Evolutionary conservation across 2,329 filamentous ascomycete genomes (phyloP).

Genomic region (Calonectria montana): DNA sequence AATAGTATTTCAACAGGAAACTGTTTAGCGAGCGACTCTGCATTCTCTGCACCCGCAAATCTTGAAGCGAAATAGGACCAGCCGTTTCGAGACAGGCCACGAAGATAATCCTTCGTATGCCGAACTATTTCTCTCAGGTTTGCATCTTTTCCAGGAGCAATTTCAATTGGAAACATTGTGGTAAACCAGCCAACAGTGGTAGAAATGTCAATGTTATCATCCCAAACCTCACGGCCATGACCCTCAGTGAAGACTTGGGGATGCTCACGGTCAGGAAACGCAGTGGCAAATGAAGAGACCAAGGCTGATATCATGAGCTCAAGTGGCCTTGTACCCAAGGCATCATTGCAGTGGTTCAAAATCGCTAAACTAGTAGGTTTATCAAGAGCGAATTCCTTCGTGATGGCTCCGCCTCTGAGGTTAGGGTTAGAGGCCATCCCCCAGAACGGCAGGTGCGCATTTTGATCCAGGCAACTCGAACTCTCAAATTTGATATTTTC

Average conservation of each 20-base stretch:
- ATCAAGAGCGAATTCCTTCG: not conserved
- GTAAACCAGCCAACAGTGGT: slow-evolving; percentile 54
- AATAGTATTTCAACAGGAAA: slow-evolving; percentile 46
- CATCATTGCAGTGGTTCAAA: slow-evolving; percentile 14
- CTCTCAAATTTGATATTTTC: not conserved
- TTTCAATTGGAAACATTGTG: slow-evolving; percentile 42
- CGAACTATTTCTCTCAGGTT: slow-evolving; percentile 22
- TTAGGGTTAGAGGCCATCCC: not conserved
- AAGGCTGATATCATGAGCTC: slow-evolving; percentile 25
- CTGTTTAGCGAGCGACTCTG: slow-evolving; percentile 42
- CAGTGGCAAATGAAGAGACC: slow-evolving; percentile 16
- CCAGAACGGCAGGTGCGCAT: not conserved
- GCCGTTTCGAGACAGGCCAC: slow-evolving; percentile 27
- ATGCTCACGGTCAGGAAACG: slow-evolving; percentile 46
- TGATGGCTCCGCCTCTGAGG: not conserved
- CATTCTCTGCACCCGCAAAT: slow-evolving; percentile 32
- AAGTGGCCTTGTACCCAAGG: slow-evolving; percentile 16
- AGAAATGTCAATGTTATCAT: slow-evolving; percentile 47
- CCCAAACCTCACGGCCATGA: slow-evolving; percentile 53
- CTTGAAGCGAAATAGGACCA: slow-evolving; percentile 34
- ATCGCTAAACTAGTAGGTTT: slow-evolving; percentile 8
- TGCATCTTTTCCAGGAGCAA: not conserved
- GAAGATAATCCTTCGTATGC: slow-evolving; percentile 34
- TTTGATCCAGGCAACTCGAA: not conserved
- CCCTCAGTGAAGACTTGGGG: slow-evolving; percentile 53